These are phyloP conservation scores for Alternaria viburni DNA, from an alignment of 2,329 filamentous ascomycete genomes.

Conservation along the genomic window DNA sequence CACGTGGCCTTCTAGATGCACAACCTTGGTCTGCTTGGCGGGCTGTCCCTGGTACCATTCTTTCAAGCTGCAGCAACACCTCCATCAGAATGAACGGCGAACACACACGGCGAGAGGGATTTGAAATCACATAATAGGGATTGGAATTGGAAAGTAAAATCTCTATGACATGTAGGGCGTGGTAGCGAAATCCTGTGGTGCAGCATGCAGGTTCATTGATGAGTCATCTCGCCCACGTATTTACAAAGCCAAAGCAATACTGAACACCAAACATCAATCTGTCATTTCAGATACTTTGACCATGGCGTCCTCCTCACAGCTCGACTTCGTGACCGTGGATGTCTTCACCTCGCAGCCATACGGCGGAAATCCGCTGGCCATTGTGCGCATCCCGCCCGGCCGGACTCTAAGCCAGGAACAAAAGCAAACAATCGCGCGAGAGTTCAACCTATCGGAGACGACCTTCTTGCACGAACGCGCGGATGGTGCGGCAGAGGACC, in stretches of 20 bases:
- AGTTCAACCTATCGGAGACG: constrained; percentile 66
- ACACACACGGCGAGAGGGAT: not conserved
- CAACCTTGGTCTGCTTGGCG: not conserved
- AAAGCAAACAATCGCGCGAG: constrained; percentile 61
- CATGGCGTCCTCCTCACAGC: constrained; percentile 26
- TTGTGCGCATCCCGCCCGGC: constrained; percentile 56
- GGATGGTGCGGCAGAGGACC: constrained; percentile 20
- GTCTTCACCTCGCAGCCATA: constrained; percentile 59
- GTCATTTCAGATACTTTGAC: not conserved
- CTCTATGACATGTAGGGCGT: not conserved
- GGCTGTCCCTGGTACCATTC: not conserved
- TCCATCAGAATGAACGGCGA: not conserved
- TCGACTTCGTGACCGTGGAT: constrained; percentile 50
- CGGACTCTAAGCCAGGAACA: constrained; percentile 52
- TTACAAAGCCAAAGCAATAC: not conserved
- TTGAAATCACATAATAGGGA: not conserved
- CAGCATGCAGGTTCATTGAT: constrained; percentile 1
- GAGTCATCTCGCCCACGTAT: constrained; percentile 9
- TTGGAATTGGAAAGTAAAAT: not conserved
- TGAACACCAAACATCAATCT: not conserved
- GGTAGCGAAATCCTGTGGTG: not conserved
- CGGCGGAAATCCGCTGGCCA: constrained; percentile 62
- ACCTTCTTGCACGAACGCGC: constrained; percentile 58
- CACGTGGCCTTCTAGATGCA: not conserved
- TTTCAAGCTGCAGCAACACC: not conserved